These are phyloP conservation scores for Trametes sanguinea DNA, from an alignment of 768 basidiomycete genomes.

Conservation along the genomic window DNA sequence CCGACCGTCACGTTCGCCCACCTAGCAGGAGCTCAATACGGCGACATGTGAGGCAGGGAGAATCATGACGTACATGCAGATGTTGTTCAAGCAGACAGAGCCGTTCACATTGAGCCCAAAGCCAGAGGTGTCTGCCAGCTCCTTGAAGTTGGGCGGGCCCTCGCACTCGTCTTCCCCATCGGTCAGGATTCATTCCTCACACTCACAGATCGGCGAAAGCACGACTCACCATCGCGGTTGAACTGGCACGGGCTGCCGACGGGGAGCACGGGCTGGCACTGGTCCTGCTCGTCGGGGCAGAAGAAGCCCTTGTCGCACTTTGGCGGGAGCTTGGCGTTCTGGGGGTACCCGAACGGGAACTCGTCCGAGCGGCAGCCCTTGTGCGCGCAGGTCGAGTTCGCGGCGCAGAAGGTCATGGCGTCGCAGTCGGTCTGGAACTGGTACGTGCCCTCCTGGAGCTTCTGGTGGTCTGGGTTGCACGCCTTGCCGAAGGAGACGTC, in stretches of 20 bases:
- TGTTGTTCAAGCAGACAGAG: conserved; percentile 78
- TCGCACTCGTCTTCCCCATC: conserved; percentile 70
- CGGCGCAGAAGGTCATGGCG: conserved; percentile 62
- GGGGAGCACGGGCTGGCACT: conserved; percentile 59
- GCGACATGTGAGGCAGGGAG: too few relatives aligned
- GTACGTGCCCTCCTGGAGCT: conserved; percentile 74
- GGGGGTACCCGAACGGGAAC: conserved; percentile 69
- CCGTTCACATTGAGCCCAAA: conserved; percentile 79
- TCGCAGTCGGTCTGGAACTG: conserved; percentile 82
- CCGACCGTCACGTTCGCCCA: conserved; percentile 78
- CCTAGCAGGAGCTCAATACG: conserved; percentile 39
- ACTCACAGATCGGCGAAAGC: not conserved
- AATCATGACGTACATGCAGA: conserved; percentile 66
- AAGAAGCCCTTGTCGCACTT: conserved; percentile 66
- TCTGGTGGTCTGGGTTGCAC: conserved; percentile 59
- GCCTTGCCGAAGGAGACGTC: conserved; percentile 44
- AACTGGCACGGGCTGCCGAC: conserved; percentile 78
- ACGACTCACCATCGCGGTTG: conserved; percentile 73
- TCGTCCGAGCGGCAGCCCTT: conserved; percentile 77
- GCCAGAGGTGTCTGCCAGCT: conserved; percentile 63
- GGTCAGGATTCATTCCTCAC: not conserved
- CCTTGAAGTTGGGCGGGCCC: conserved; percentile 62
- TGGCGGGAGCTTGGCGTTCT: conserved; percentile 50
- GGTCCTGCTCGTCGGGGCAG: conserved; percentile 82
- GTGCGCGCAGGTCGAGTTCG: conserved; percentile 52